phyloP scores from a whole-genome alignment of 164 flowering plant genomes.

The Nelumbo lutea region DNA sequence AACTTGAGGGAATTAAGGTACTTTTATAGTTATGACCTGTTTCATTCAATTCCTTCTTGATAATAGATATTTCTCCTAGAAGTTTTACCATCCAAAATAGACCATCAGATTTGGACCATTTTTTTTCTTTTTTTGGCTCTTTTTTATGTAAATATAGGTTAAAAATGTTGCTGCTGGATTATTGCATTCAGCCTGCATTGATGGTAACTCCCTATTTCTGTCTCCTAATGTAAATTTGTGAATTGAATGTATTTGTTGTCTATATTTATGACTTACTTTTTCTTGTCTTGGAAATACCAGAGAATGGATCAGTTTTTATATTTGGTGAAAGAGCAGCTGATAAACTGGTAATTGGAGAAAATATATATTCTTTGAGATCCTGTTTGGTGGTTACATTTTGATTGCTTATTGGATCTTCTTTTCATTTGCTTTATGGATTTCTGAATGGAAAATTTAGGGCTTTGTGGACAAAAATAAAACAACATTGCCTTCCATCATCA shows the following conservation, averaged over 20 bases:
- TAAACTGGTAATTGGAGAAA: slow-evolving; percentile 41
- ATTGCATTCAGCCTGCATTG: slow-evolving; percentile 80
- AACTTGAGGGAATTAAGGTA: slow-evolving; percentile 83
- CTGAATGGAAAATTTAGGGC: slow-evolving; percentile 35
- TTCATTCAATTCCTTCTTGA: slow-evolving; percentile 6
- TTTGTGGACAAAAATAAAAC: slow-evolving; percentile 36
- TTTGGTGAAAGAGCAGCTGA: slow-evolving; percentile 66
- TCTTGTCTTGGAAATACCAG: slow-evolving; percentile 30
- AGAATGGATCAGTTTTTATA: slow-evolving; percentile 65
- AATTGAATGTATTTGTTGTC: not conserved
- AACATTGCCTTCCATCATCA: slow-evolving; percentile 43
- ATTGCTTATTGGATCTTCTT: slow-evolving; percentile 1
- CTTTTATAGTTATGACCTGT: not conserved
- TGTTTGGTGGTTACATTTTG: slow-evolving; percentile 1
- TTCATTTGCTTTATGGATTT: slow-evolving; percentile 7
- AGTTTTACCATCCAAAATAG: not conserved
- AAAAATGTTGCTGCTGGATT: slow-evolving; percentile 78
- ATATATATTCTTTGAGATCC: not conserved
- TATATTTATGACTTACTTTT: not conserved
- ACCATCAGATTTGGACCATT: not conserved
- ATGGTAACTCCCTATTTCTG: slow-evolving; percentile 41
- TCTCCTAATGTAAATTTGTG: slow-evolving; percentile 1
- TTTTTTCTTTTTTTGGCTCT: slow-evolving; percentile 1
- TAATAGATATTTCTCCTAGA: not conserved
- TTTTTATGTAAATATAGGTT: slow-evolving; percentile 35